Evolutionary conservation across 192 early-diverging fungal genomes (phyloP), one percentile per base, ranked within the genome.

Genomic region (Podila clonocystis): DNA sequence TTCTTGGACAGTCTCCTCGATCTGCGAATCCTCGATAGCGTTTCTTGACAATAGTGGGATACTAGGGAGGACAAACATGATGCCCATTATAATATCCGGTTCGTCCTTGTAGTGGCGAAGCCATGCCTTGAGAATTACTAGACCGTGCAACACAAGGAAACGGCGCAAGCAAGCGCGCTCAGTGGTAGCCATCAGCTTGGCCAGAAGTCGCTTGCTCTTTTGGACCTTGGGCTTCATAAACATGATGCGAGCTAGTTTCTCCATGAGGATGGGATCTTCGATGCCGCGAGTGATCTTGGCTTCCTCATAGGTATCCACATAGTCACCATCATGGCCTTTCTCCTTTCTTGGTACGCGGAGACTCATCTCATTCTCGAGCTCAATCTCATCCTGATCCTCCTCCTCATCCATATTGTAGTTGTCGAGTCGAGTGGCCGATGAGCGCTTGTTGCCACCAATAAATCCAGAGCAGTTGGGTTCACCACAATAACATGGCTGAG

Each of bases 401-500:
- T 88, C 88, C 5, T 87, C 88, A 45, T 85, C 87, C 58, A 88
- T 59, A 22, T 89, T 88, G 13, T 80, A 80, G 59, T 73, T 60
- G 26, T 80, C 77, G 19, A 80, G 36, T 19, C 86, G 85, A 6
- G 90, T 89, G 11, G 90, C 86, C 12, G 88, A 86, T 13, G 91
- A 85, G 64, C 91, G 89, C 80, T 93, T 92, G 60, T 87, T 77
- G 3, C 95, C 96, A 22, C 98, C 98, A 75, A 99, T 98, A 36
- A 92, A 89, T 6, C 97, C 97, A 63, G 90, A 92, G 78, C 98
- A 99, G 52, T 90, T 90, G 9, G 89, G 61, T 70, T 96, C 92
- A 1, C 95, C 96, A 74, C 98, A 99, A 72, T 91, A 96, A 77
- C 98, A 99, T 17, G 86, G 87, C 80, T 99, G 98, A 8, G 98